A percentile compares a stretch with the other conserved stretches of the same genome.
phyloP scores from a whole-genome alignment of 2,329 filamentous ascomycete genomes.

The Tolypocladium tundrense region DNA sequence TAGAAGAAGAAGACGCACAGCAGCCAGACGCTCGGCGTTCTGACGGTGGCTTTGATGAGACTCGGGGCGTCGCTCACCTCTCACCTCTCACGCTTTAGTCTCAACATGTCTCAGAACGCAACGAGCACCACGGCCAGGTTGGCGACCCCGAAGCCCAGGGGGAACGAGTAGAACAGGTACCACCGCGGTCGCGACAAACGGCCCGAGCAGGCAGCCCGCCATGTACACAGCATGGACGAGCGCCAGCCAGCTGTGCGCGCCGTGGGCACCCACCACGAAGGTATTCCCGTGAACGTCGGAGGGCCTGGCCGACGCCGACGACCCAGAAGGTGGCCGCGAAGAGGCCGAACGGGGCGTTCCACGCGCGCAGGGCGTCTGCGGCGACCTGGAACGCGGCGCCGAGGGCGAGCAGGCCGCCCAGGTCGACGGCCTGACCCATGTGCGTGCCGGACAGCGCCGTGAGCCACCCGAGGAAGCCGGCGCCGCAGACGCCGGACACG shows the following conservation, averaged over 20 bases:
- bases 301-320: constrained; percentile 48
- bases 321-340: constrained; percentile 49
- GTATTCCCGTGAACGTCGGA: constrained; percentile 30
- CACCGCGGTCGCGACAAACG: constrained; percentile 43
- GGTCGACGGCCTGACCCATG: constrained; percentile 37
- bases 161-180: constrained; percentile 46
- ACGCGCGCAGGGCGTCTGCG: constrained; percentile 43
- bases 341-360: constrained; percentile 42
- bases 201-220: constrained; percentile 44
- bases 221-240: constrained; percentile 56
- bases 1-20: constrained; percentile 55
- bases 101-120: constrained; percentile 39
- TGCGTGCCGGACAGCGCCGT: constrained; percentile 45
- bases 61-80: constrained; percentile 16
- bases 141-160: constrained; percentile 38
- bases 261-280: no score
- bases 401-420: constrained; percentile 45
- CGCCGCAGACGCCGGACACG: constrained; percentile 42
- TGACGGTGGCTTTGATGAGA: constrained; percentile 34
- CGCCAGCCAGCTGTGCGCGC: constrained; percentile 48
- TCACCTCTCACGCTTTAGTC: constrained; percentile 8
- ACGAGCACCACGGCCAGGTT: constrained; percentile 37
- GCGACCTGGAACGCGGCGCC: constrained; percentile 46
- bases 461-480: constrained; percentile 51
- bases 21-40: constrained; percentile 41